A percentile compares a stretch with the other conserved stretches of the same genome.
phyloP scores from a whole-genome alignment of 2,329 filamentous ascomycete species.

The Colletotrichum melonis region DNA sequence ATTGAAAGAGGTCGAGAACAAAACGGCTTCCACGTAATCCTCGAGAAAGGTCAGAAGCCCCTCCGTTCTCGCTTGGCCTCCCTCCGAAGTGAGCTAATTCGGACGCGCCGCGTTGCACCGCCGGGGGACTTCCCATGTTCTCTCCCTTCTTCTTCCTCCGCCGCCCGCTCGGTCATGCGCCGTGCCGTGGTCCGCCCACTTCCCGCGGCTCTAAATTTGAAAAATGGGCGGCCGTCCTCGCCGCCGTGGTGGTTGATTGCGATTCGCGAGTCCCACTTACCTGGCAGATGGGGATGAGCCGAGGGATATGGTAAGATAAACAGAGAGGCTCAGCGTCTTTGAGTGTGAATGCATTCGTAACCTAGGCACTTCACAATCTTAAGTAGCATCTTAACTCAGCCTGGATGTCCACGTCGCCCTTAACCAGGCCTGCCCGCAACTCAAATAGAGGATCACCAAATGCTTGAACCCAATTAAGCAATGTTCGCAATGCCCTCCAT shows the following conservation, averaged over 20 bases:
- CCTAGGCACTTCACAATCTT: background rate
- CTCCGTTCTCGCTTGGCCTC: background rate
- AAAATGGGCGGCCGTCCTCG: background rate
- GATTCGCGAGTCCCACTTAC: background rate
- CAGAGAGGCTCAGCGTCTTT: constrained; percentile 2
- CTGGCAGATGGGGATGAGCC: background rate
- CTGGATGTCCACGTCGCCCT: constrained; percentile 16
- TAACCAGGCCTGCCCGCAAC: background rate
- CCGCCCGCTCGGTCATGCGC: constrained; percentile 22
- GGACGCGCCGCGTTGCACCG: background rate
- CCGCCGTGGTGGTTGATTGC: background rate
- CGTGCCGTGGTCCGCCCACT: constrained; percentile 22
- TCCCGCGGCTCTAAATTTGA: constrained; percentile 13
- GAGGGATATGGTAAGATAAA: background rate
- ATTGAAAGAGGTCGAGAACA: background rate
- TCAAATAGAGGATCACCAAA: background rate
- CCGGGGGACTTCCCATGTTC: background rate
- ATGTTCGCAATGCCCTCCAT: background rate
- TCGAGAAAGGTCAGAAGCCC: background rate
- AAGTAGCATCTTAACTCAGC: constrained; percentile 7
- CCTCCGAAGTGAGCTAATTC: constrained; percentile 15
- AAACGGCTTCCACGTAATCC: background rate
- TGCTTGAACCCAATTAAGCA: background rate
- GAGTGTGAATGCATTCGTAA: background rate
- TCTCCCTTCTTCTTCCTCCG: background rate